A percentile compares a stretch with the other conserved stretches of the same genome.
These are phyloP conservation scores for Aspergillus sclerotioniger DNA, from an alignment of 495 filamentous ascomycete genomes.

Conservation along the genomic window DNA sequence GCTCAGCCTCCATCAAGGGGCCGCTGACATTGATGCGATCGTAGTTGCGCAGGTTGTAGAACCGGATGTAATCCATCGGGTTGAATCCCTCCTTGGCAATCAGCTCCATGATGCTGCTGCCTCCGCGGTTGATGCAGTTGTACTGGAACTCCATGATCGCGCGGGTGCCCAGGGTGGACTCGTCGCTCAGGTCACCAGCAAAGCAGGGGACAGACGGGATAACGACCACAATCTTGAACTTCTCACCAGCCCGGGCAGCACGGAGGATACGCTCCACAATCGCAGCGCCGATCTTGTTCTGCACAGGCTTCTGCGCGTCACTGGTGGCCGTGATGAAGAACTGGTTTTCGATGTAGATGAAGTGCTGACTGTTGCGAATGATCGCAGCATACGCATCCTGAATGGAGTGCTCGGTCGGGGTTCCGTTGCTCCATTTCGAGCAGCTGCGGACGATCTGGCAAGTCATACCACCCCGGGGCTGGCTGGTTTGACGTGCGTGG, in stretches of 20 bases:
- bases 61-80: slow-evolving; percentile 79
- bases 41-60: slow-evolving; percentile 93
- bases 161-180: slow-evolving; percentile 78
- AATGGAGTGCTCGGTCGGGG: slow-evolving; percentile 77
- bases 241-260: slow-evolving; percentile 66
- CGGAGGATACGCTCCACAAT: slow-evolving; percentile 86
- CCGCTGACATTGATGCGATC: slow-evolving; percentile 79
- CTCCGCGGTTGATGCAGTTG: slow-evolving; percentile 83
- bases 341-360: slow-evolving; percentile 94
- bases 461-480: slow-evolving; percentile 49
- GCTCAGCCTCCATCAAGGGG: slow-evolving; percentile 62
- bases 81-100: slow-evolving; percentile 70
- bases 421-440: slow-evolving; percentile 71
- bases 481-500: slow-evolving; percentile 20
- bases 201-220: slow-evolving; percentile 91
- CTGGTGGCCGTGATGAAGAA: slow-evolving; percentile 95
- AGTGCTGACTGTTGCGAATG: slow-evolving; percentile 78
- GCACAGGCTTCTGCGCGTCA: slow-evolving; percentile 71
- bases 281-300: slow-evolving; percentile 82
- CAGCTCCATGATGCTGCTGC: slow-evolving; percentile 79
- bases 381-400: slow-evolving; percentile 82
- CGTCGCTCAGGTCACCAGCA: slow-evolving; percentile 79
- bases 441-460: slow-evolving; percentile 70
- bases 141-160: slow-evolving; percentile 98
- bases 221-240: slow-evolving; percentile 80